A percentile compares a stretch with the other conserved stretches of the same genome.
These are phyloP conservation scores for Coprinopsis sp. DNA, from an alignment of 768 basidiomycete species.

Conservation along the genomic window DNA sequence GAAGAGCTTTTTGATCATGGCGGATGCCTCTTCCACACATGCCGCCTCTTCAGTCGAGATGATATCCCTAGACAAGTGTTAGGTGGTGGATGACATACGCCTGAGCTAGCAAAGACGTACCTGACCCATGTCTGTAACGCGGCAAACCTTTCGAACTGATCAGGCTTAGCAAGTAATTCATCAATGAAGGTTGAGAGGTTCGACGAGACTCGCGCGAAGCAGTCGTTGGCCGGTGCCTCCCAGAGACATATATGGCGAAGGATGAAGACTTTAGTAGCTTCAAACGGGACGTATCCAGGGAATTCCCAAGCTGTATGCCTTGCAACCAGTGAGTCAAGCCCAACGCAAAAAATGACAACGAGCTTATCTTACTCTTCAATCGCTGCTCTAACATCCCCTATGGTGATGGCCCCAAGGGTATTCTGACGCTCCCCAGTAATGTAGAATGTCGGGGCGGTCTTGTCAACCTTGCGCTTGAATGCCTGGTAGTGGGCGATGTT, in stretches of 20 bases:
- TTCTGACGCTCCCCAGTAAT: background rate
- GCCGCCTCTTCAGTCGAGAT: background rate
- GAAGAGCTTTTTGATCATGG: constrained; percentile 27
- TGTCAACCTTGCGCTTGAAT: constrained; percentile 2
- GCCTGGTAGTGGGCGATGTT: constrained; percentile 3
- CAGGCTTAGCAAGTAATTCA: constrained; percentile 3
- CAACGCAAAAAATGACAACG: too few species aligned
- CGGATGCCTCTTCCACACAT: background rate
- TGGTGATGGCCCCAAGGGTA: background rate
- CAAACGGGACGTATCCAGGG: constrained; percentile 11
- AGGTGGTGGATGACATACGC: background rate
- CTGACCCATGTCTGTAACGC: constrained; percentile 7
- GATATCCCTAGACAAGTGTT: background rate
- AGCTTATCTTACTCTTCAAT: constrained; percentile 9
- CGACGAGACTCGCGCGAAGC: constrained; percentile 7
- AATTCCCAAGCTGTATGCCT: constrained; percentile 16
- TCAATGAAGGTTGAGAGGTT: constrained; percentile 3
- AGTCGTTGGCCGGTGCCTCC: constrained; percentile 7
- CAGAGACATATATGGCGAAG: constrained; percentile 11
- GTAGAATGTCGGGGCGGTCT: constrained; percentile 4
- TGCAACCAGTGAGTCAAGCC: too few species aligned
- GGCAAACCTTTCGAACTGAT: constrained; percentile 8
- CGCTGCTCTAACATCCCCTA: background rate
- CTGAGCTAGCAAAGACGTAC: constrained; percentile 6
- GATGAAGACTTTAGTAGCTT: constrained; percentile 12